Evolutionary conservation across 495 filamentous ascomycete genomes (phyloP).

Genomic region (Aspergillus bertholletiae): DNA sequence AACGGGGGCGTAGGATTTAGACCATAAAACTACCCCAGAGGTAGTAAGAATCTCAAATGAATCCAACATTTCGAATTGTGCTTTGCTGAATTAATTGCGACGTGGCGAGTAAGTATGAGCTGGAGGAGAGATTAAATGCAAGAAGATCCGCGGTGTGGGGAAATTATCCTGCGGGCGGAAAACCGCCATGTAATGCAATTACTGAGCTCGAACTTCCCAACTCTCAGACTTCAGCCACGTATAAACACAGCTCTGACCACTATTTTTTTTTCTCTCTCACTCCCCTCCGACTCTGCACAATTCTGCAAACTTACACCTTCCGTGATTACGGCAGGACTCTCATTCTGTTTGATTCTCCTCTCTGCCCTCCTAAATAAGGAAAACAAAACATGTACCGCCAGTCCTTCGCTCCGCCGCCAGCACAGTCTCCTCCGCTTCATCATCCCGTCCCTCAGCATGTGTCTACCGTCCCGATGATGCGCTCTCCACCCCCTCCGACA

Average conservation of each 20-base stretch:
- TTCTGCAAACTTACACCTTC: background rate
- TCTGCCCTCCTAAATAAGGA: conserved; percentile 1
- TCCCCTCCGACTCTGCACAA: background rate
- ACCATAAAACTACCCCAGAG: conserved; percentile 96
- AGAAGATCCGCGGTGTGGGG: conserved; percentile 29
- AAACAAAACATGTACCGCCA: conserved; percentile 76
- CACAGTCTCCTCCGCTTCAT: conserved; percentile 92
- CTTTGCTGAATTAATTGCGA: background rate
- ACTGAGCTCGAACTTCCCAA: too few species aligned
- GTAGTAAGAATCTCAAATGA: conserved; percentile 94
- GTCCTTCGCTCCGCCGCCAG: conserved; percentile 68
- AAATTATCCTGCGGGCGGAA: conserved; percentile 27
- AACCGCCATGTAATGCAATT: too few species aligned
- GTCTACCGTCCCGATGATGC: conserved; percentile 96
- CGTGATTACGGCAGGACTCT: background rate
- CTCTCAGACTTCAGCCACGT: conserved; percentile 37
- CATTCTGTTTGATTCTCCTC: background rate
- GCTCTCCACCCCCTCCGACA: conserved; percentile 85
- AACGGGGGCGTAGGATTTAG: conserved; percentile 76
- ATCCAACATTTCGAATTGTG: conserved; percentile 67
- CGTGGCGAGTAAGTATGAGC: background rate
- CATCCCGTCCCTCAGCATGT: conserved; percentile 98
- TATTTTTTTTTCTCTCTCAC: conserved; percentile 6
- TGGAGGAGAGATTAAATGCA: conserved; percentile 8
- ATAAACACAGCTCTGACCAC: conserved; percentile 27